Base-by-base conservation (phyloP, 768 basidiomycete species). In the Macrolepiota albuminosa region DNA sequence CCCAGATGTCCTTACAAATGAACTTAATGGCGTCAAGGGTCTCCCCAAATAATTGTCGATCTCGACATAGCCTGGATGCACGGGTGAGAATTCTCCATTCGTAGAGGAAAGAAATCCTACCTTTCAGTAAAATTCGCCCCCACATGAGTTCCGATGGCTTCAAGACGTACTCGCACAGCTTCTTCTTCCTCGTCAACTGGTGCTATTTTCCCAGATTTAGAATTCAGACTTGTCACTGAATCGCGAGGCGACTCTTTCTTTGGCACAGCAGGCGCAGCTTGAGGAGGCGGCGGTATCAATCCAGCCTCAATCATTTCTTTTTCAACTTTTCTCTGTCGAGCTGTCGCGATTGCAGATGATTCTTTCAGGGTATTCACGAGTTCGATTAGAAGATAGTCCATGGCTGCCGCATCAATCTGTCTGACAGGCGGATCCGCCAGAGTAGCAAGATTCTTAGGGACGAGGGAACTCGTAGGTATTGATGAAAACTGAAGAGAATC, bases 1-100 rank as follows among this genome's bases (percentile, higher is more conserved):
- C 78, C 92, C 95, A 98, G n/a, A 98, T 75, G 58, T 98, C 95
- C 69, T 98, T 98, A 76, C 95, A 98, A 59, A 98, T 81, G 68
- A 97, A 97, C 72, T 98, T 97, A 75, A 98, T 87, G 10, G 84
- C 87, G 61, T 98, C 95, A 7, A 98, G 79, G 0, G 93, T 89
- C 69, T 95, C 90, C 0, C 84, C 72, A 59, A 96, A 91, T 56
- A 91, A 79, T 36, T 84, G 77, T 64, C 87, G 79, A 62, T 92
- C 87, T 39, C 88, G 81, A 69, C 88, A 89, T 59, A 96, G 71
- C 63, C 95, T 96, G 66, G 8, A 40, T 11, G n/a, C 33, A 29
- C 1, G 24, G 45, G 10, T 57, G 40, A 29, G 40, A 47, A 1
- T 53, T n/a, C 6, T 31, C 33, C 5, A 56, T 49, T 29, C 26